Evolutionary conservation across 305 asterid species (phyloP).

Genomic region (Coffea humblotiana): DNA sequence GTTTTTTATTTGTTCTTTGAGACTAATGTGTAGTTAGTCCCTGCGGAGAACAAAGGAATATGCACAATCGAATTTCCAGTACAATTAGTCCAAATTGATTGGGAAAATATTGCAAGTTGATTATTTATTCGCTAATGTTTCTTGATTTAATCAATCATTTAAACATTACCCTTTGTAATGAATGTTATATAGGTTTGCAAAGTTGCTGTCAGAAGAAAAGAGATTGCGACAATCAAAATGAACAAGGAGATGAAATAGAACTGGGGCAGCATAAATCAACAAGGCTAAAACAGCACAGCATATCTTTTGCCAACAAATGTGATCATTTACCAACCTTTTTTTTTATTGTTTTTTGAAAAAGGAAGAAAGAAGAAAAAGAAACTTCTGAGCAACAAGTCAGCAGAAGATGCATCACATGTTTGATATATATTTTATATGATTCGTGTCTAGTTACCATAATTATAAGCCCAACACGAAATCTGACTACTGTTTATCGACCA

Average conservation of each 20-base stretch:
- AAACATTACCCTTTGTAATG: background rate
- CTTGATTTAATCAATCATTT: too few relatives aligned
- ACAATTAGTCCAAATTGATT: too few relatives aligned
- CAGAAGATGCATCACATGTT: background rate
- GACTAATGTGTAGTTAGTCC: too few relatives aligned
- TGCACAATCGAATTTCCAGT: too few relatives aligned
- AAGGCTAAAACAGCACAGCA: background rate
- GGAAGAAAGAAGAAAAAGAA: background rate
- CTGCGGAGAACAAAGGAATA: too few relatives aligned
- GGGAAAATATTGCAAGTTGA: too few relatives aligned
- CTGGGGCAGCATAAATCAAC: background rate
- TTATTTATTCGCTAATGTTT: background rate
- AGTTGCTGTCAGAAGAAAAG: conserved; percentile 46
- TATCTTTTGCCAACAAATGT: background rate
- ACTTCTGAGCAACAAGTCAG: background rate
- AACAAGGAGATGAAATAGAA: background rate
- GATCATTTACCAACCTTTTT: background rate
- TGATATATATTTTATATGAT: too few relatives aligned
- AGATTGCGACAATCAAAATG: conserved; percentile 34
- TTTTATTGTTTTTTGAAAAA: too few relatives aligned
- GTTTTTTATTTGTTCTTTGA: too few relatives aligned
- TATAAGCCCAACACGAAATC: background rate
- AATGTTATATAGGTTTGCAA: conserved; percentile 46
- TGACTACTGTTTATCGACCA: background rate
- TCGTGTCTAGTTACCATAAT: too few relatives aligned